Evolutionary conservation across 176 grass and related monocot genomes (phyloP).

Genomic region (Avena atlantica): DNA sequence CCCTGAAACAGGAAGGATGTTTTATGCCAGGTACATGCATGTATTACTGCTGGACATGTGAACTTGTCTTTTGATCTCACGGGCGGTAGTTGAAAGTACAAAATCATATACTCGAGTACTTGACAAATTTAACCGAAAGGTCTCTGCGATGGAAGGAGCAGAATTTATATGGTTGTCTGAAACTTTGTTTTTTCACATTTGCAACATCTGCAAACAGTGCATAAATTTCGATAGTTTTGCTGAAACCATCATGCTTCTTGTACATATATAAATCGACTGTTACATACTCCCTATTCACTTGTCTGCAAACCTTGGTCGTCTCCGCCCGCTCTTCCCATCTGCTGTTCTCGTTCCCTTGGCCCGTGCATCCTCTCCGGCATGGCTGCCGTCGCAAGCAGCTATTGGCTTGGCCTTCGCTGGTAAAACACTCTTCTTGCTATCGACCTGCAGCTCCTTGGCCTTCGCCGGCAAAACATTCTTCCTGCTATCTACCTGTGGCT

Average conservation of each 20-base stretch:
- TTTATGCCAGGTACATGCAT: conserved; percentile 41
- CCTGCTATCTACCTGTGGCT: conserved; percentile 17
- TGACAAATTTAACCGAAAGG: background rate
- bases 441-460: conserved; percentile 1
- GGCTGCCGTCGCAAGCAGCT: background rate
- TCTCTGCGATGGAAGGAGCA: background rate
- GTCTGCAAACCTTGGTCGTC: background rate
- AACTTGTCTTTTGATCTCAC: conserved; percentile 35
- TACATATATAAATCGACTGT: background rate
- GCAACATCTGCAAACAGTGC: background rate
- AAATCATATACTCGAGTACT: conserved; percentile 22
- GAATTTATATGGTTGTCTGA: background rate
- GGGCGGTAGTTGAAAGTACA: conserved; percentile 2
- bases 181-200: background rate
- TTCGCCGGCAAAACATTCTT: background rate
- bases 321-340: conserved; percentile 28
- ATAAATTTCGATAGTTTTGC: background rate
- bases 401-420: background rate
- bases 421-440: conserved; percentile 13
- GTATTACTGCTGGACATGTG: conserved; percentile 48
- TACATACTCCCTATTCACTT: background rate
- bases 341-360: conserved; percentile 18
- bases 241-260: background rate
- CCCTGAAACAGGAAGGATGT: conserved; percentile 7
- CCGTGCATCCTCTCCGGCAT: background rate